Conservation (phyloP, 768 basidiomycete genomes). For the Boletus rubescentipes region DNA sequence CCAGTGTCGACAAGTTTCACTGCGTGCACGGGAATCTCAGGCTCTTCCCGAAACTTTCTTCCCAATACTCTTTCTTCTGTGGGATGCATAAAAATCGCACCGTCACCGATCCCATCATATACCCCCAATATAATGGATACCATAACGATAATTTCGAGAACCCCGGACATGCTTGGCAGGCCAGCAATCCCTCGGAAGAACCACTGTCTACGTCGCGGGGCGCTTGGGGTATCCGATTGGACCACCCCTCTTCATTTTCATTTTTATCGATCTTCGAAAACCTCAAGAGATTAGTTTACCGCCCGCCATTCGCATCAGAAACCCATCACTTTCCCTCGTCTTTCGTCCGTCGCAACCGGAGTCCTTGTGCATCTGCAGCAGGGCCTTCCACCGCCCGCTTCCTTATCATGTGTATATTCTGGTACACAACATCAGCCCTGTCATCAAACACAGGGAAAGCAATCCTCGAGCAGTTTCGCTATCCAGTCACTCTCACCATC, state of each 20-base stretch:
- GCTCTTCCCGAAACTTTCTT: neutral
- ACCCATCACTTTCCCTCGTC: constrained; percentile 21
- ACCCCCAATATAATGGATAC: constrained; percentile 20
- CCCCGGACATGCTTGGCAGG: constrained; percentile 24
- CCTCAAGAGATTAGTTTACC: constrained; percentile 19
- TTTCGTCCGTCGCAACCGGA: constrained; percentile 25
- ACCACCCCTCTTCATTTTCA: constrained; percentile 6
- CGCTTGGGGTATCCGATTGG: constrained; percentile 3
- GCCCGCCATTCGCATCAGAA: constrained; percentile 14
- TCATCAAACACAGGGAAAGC: constrained; percentile 97
- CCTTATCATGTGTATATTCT: constrained; percentile 78
- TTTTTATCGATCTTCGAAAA: constrained; percentile 11
- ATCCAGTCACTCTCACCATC: constrained; percentile 95
- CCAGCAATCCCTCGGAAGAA: constrained; percentile 18
- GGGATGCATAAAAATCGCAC: constrained; percentile 24
- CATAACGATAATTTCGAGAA: constrained; percentile 14
- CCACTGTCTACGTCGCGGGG: constrained; percentile 8
- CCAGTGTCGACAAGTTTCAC: neutral
- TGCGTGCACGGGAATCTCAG: neutral
- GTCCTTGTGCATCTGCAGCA: constrained; percentile 15
- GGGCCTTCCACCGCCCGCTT: constrained; percentile 47
- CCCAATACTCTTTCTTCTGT: constrained; percentile 2
- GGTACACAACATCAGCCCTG: constrained; percentile 92
- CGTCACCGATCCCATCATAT: constrained; percentile 9
- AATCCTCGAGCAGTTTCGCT: constrained; percentile 89